Evolutionary conservation across 2,329 filamentous ascomycete species (phyloP).

Genomic region (Chaetomium strumarium): DNA sequence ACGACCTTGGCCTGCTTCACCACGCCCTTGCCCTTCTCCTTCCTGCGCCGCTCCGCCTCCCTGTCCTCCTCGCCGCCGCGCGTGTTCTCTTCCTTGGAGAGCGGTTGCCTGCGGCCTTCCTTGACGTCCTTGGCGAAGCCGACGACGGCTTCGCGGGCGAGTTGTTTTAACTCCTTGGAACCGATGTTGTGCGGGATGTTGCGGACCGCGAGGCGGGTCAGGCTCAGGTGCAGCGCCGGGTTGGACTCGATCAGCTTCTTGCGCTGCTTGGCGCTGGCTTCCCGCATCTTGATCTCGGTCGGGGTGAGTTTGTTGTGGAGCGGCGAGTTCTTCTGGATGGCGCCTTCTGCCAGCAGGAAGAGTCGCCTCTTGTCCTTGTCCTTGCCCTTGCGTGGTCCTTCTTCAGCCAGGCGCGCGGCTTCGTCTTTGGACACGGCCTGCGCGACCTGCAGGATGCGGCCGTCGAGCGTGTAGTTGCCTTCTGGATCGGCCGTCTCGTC

Average conservation of each 20-base stretch:
- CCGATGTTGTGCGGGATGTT: slow-evolving; percentile 81
- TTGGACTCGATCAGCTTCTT: slow-evolving; percentile 89
- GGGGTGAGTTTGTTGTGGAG: slow-evolving; percentile 71
- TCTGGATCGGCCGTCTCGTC: slow-evolving; percentile 75
- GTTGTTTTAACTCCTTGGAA: slow-evolving; percentile 82
- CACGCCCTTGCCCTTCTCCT: slow-evolving; percentile 74
- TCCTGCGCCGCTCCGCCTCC: slow-evolving; percentile 73
- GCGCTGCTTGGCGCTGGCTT: slow-evolving; percentile 79
- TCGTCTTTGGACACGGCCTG: slow-evolving; percentile 80
- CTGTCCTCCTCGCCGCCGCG: slow-evolving; percentile 76
- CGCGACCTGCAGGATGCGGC: slow-evolving; percentile 77
- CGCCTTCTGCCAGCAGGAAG: slow-evolving; percentile 82
- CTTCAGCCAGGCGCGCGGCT: slow-evolving; percentile 68
- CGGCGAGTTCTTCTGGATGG: slow-evolving; percentile 68
- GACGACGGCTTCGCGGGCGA: slow-evolving; percentile 88
- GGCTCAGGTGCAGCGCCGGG: slow-evolving; percentile 77
- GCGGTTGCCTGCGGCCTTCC: slow-evolving; percentile 62
- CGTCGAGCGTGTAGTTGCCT: slow-evolving; percentile 85
- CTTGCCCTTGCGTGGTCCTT: slow-evolving; percentile 57
- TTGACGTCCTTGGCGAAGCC: slow-evolving; percentile 91
- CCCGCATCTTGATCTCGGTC: slow-evolving; percentile 79
- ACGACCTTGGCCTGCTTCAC: slow-evolving; percentile 93
- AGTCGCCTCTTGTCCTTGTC: slow-evolving; percentile 87
- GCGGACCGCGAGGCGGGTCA: slow-evolving; percentile 84
- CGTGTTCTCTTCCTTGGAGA: slow-evolving; percentile 84